Percentiles rank a stretch among this genome's conserved stretches.
phyloP scores from a whole-genome alignment of 2,329 filamentous ascomycete genomes.

The Aureobasidium namibiae region DNA sequence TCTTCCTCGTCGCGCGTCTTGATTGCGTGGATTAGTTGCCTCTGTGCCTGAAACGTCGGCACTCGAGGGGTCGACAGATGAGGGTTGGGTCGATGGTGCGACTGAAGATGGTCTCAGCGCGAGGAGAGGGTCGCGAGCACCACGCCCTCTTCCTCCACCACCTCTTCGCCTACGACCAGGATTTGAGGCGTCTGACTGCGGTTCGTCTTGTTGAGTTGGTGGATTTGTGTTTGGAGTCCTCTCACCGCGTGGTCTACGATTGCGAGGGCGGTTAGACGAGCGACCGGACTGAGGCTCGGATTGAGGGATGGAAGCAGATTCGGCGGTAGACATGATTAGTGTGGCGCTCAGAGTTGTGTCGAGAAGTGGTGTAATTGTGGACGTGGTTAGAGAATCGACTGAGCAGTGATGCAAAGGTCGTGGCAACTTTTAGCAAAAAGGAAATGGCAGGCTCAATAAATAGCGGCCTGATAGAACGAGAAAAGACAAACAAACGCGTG shows the following conservation, averaged over 20 bases:
- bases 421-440: not conserved
- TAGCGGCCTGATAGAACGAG: conserved; percentile 11
- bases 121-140: conserved; percentile 20
- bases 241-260: not conserved
- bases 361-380: not conserved
- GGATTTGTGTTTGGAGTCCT: not conserved
- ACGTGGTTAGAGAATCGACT: not conserved
- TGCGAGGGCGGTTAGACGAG: not conserved
- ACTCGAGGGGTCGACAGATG: conserved; percentile 12
- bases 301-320: not conserved
- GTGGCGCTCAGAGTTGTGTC: not conserved
- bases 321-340: conserved; percentile 3
- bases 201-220: not conserved
- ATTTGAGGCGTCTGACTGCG: not conserved
- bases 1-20: conserved; percentile 15
- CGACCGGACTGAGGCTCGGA: not conserved
- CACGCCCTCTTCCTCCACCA: conserved; percentile 21
- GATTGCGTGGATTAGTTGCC: not conserved
- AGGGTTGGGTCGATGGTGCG: conserved; percentile 17
- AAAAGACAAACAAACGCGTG: conserved; percentile 1
- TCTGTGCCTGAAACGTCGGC: conserved; percentile 12
- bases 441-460: conserved; percentile 13
- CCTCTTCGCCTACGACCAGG: conserved; percentile 17
- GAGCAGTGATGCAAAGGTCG: not conserved
- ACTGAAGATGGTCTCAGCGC: conserved; percentile 26